Base-by-base conservation (phyloP, 805 yeast species). In the Saccharomyces mikatae region DNA sequence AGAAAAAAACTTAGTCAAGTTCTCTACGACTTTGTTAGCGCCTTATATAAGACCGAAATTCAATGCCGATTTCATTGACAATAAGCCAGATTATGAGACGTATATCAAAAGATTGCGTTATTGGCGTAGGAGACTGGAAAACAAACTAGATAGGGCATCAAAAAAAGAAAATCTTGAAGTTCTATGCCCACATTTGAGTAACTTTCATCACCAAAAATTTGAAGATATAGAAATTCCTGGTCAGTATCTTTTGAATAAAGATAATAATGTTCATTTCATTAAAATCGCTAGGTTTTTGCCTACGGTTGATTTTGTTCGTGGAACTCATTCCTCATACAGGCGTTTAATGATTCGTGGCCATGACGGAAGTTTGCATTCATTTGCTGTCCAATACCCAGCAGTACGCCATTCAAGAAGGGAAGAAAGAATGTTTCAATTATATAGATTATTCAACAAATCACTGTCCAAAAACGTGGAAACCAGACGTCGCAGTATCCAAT, bases 221-320 rank as follows among this genome's bases (percentile, higher is more conserved):
- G 99, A 94, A 69, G 99, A 94, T 50, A 89, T 94, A 55, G 99
- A 94, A 69, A 84, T 94, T 55, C 99, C 99, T 0, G 99, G 99
- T 1, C 99, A 94, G 67, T 94, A 94, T 65, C 74, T 91, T 66
- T 76, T 89, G 73, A 87, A 89, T 68, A 87, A 85, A 67, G 98
- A 92, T 63, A 89, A 80, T 69, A 92, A 89, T 67, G 71, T 81
- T n/a, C 96, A 92, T 69, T 95, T 94, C 68, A 80, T 89, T 50
- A 94, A 94, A 76, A 88, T 94, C 63, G 97, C 90, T 58, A 77
- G 99, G 55, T 95, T 94, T 72, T 73, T 94, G 69, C 95, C 98
- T 2, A 82, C 88, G 0, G 81, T 94, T 52, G 96, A 89, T 56
- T 79, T 91, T 58, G 87, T 90, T 4, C 82, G 99, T 55, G 96